A percentile compares a stretch with the other conserved stretches of the same genome.
These are phyloP conservation scores for Dentipellis sp. DNA, from an alignment of 768 basidiomycete genomes.

Conservation along the genomic window DNA sequence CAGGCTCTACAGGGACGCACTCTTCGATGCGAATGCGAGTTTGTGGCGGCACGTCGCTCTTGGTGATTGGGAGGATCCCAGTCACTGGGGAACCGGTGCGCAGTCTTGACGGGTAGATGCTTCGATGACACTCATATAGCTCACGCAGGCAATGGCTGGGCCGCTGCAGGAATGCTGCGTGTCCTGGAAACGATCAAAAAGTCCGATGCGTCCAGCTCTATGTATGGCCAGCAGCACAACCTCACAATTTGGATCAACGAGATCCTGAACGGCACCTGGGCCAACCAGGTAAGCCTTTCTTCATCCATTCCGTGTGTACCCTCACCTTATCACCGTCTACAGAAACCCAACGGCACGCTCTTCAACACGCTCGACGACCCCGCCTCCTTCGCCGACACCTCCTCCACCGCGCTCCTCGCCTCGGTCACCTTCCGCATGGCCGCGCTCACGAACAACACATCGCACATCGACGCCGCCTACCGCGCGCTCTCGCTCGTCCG, in stretches of 20 bases:
- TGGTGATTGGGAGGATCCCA: constrained; percentile 35
- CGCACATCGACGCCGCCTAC: constrained; percentile 31
- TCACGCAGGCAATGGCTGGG: constrained; percentile 54
- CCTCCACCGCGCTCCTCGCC: constrained; percentile 50
- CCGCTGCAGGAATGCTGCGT: constrained; percentile 56
- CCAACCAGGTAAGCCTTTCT: constrained; percentile 28
- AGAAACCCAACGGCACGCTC: constrained; percentile 37
- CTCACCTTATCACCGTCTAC: not conserved
- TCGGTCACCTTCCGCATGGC: constrained; percentile 48
- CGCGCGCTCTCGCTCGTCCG: constrained; percentile 30
- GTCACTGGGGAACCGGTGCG: constrained; percentile 51
- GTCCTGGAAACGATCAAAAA: constrained; percentile 45
- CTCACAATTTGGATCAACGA: constrained; percentile 45
- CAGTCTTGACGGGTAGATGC: too few species aligned
- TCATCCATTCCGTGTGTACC: not conserved
- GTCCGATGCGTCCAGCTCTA: constrained; percentile 27
- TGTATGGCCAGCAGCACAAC: constrained; percentile 32
- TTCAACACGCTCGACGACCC: constrained; percentile 43
- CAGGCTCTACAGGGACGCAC: constrained; percentile 42
- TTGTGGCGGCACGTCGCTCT: constrained; percentile 50
- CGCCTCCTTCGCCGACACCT: constrained; percentile 41
- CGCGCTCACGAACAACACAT: constrained; percentile 27
- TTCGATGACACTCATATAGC: not conserved
- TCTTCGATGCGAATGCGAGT: constrained; percentile 33
- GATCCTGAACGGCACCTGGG: constrained; percentile 36